Base-by-base conservation (phyloP, 2,329 filamentous ascomycete genomes). In the Monilinia laxa region DNA sequence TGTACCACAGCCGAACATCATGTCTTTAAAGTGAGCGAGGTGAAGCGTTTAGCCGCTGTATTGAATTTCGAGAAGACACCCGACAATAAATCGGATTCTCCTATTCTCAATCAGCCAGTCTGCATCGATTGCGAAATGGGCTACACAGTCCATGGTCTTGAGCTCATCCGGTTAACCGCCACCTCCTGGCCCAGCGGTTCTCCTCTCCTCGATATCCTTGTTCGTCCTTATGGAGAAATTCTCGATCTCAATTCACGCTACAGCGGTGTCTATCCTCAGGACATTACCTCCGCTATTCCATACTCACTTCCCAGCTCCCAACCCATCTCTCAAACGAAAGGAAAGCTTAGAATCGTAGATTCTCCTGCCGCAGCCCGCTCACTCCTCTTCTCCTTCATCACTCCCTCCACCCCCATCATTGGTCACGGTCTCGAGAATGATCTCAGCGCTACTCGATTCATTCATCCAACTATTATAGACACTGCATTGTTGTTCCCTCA, bases 81-180 rank as follows among this genome's bases (percentile, higher is more conserved):
- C 0, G 78, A 82, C 16, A 93, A 92, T 71, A 73, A 79, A 2
- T 81, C 80, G 1, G 79, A 81, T 0, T 73, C 77, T 1, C 80
- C 84, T 63, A 85, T 40, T 28, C 10, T 54, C 4, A 18, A 42
- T 18, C 60, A 85, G 47, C 91, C 90, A 2, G 87, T 98, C 14
- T 90, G 88, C 70, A 94, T 99, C 73, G 95, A 99, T 77, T 98
- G 95, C 74, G 95, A 99, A 76, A 99, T 99, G 95, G 92, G 91
- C 5, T 98, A 96, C 75, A 99, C 96, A 0, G 91, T 91, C 0
- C 79, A 90, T 60, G 95, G 96, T 0, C 81, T 98, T 70, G 95
- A 99, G 77, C 84, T 99, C 23, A 89, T 98, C 66, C 91, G 95
- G 11, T 79, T 99, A 3, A 98, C 95, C 0, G 93, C 91, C 6